phyloP scores from a whole-genome alignment of 1,284 basidiomycete species.

The Flammula alnicola region DNA sequence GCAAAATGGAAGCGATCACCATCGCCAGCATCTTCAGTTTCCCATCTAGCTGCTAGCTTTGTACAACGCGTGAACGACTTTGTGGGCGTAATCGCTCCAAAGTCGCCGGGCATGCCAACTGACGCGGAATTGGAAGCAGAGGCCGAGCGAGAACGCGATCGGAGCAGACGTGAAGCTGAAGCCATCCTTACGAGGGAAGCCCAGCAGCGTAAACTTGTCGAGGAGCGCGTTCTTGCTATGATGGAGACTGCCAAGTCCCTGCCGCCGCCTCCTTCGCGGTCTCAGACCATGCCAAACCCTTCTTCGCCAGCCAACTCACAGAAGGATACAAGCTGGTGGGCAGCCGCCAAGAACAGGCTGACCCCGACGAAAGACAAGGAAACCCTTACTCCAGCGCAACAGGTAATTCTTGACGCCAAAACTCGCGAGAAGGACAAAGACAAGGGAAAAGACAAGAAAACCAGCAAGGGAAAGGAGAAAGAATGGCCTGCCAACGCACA shows the following conservation, averaged over 20 bases:
- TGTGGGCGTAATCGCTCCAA: constrained; percentile 53
- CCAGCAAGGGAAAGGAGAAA: constrained; percentile 54
- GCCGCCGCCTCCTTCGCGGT: constrained; percentile 58
- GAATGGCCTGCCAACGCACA: constrained; percentile 60
- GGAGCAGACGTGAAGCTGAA: constrained; percentile 75
- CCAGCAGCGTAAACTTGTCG: constrained; percentile 64
- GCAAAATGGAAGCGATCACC: constrained; percentile 54
- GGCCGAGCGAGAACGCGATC: constrained; percentile 73
- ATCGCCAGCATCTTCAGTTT: constrained; percentile 68
- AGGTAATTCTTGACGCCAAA: constrained; percentile 74
- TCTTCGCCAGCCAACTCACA: constrained; percentile 66
- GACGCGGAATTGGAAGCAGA: constrained; percentile 82
- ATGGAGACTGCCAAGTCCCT: constrained; percentile 51
- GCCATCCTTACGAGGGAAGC: constrained; percentile 72
- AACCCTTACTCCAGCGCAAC: constrained; percentile 77
- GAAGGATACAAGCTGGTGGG: constrained; percentile 73
- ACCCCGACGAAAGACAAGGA: constrained; percentile 77
- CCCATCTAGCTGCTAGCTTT: constrained; percentile 71
- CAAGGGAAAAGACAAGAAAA: constrained; percentile 50
- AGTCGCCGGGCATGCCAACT: constrained; percentile 55
- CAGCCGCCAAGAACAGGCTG: constrained; percentile 69
- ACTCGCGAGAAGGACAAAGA: constrained; percentile 64
- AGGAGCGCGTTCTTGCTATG: constrained; percentile 77
- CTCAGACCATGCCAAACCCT: constrained; percentile 58
- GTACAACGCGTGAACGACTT: constrained; percentile 71